Percentiles rank a stretch among this genome's conserved stretches.
Evolutionary conservation across 495 filamentous ascomycete species (phyloP).

Genomic region (Penicillium salamii): DNA sequence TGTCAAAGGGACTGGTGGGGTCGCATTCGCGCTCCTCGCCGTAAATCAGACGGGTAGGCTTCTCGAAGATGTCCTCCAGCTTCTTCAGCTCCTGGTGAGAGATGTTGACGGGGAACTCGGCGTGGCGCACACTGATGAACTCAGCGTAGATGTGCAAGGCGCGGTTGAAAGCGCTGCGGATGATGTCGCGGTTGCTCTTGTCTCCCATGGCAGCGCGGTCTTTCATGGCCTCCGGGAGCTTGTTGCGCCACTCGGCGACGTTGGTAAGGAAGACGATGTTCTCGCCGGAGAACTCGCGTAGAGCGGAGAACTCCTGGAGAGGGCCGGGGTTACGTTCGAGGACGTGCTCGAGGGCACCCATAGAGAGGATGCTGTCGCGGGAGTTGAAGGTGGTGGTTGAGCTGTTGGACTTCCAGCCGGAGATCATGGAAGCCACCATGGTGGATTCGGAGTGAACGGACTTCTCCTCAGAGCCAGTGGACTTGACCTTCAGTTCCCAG

Average conservation of each 20-base stretch:
- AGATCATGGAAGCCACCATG: conserved; percentile 33
- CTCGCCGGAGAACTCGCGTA: conserved; percentile 63
- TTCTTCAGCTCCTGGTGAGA: conserved; percentile 43
- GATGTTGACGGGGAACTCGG: conserved; percentile 65
- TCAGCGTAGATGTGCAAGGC: conserved; percentile 57
- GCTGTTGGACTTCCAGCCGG: conserved; percentile 32
- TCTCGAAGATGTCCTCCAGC: conserved; percentile 51
- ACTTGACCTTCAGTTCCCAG: conserved; percentile 33
- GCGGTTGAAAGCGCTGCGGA: conserved; percentile 44
- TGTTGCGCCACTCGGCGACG: conserved; percentile 53
- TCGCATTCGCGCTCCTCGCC: conserved; percentile 29
- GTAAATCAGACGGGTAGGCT: conserved; percentile 32
- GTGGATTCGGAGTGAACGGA: conserved; percentile 30
- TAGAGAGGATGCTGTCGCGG: conserved; percentile 48
- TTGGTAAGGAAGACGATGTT: conserved; percentile 64
- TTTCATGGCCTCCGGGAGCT: conserved; percentile 17
- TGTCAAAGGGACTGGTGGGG: conserved; percentile 32
- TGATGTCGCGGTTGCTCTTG: conserved; percentile 23
- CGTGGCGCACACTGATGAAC: conserved; percentile 52
- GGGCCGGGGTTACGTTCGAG: conserved; percentile 52
- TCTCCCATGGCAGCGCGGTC: conserved; percentile 14
- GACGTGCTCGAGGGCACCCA: conserved; percentile 58
- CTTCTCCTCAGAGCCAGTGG: conserved; percentile 18
- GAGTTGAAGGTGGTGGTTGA: conserved; percentile 24
- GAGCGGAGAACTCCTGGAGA: conserved; percentile 58